Evolutionary conservation across 176 grass and related monocot genomes (phyloP), one percentile per base, ranked within the genome.

Genomic region (Eremochloa ophiuroides): DNA sequence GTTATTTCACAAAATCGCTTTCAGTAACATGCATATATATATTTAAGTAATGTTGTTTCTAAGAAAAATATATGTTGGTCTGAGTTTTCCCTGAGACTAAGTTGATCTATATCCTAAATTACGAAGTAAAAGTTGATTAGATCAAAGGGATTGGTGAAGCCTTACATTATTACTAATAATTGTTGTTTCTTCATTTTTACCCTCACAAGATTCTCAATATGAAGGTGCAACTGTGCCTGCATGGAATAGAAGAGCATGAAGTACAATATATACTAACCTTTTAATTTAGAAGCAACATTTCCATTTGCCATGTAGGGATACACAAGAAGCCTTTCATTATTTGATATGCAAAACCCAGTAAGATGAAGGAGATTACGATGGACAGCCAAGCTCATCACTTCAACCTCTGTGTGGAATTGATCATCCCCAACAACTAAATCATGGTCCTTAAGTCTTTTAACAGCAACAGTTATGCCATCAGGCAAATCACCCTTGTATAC

Each of bases 301-400:
- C 69, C 69, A 82, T 97, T 97, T 60, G 90, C 69, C 83, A 97
- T 91, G 86, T 85, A 97, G 71, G 95, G 92, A 79, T 94, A 97
- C 61, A 93, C 84, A 53, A 97, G 95, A 41, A 97, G 44, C 48
- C 90, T 89, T 69, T 94, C 92, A 62, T 87, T 87, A 71, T 94
- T 75, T 34, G 84, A 78, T 10, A 75, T 74, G 66, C 95, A 94
- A 42, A 91, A 92, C 10, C 92, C 95, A 33, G 60, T 38, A 33
- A 97, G 89, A 79, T 66, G 80, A 67, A 97, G 88, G 51, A 97
- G 86, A 91, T 97, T 92, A 23, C 84, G 85, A 55, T 97, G 95
- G 55, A 89, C 90, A 66, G 89, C 88, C 73, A 94, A 88, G 64
- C 95, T 97, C 67, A 93, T 89, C 38, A 97, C 91, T 73, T 97